A percentile compares a stretch with the other conserved stretches of the same genome.
phyloP scores from a whole-genome alignment of 2,329 filamentous ascomycete species.

The Trichoderma citrinoviride region DNA sequence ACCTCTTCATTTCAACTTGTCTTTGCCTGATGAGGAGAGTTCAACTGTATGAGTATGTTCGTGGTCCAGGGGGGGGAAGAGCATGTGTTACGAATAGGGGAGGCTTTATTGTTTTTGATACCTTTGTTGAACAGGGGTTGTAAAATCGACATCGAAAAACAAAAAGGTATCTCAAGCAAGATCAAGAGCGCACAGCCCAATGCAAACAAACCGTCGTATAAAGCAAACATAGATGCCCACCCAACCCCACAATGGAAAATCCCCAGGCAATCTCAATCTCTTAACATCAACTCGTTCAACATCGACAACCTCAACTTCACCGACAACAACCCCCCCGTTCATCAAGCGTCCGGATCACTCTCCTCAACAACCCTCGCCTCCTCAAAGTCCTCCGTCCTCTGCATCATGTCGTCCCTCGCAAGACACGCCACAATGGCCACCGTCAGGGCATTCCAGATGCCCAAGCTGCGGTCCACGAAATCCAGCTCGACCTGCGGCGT shows the following conservation, averaged over 20 bases:
- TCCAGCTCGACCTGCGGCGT: conserved; percentile 45
- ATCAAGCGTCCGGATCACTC: conserved; percentile 41
- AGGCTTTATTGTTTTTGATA: background rate
- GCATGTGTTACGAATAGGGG: background rate
- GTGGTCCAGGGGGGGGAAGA: too few relatives aligned
- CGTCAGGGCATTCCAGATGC: conserved; percentile 47
- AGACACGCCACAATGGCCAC: conserved; percentile 41
- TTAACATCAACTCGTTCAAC: background rate
- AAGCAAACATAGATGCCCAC: background rate
- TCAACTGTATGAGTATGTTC: background rate
- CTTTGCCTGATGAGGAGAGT: background rate
- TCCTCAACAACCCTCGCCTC: conserved; percentile 30
- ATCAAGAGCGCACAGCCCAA: background rate
- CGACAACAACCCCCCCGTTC: background rate
- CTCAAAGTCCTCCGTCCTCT: conserved; percentile 38
- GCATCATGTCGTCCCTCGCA: conserved; percentile 41
- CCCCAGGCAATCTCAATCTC: background rate
- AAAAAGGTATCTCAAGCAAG: background rate
- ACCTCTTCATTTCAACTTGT: background rate
- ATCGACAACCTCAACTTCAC: background rate
- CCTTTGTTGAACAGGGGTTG: background rate
- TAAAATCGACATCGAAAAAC: background rate
- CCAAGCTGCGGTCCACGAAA: conserved; percentile 40
- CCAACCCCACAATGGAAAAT: background rate
- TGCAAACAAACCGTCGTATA: background rate